Conservation (phyloP, 2,329 filamentous ascomycete genomes). For the Ascochyta lentis region DNA sequence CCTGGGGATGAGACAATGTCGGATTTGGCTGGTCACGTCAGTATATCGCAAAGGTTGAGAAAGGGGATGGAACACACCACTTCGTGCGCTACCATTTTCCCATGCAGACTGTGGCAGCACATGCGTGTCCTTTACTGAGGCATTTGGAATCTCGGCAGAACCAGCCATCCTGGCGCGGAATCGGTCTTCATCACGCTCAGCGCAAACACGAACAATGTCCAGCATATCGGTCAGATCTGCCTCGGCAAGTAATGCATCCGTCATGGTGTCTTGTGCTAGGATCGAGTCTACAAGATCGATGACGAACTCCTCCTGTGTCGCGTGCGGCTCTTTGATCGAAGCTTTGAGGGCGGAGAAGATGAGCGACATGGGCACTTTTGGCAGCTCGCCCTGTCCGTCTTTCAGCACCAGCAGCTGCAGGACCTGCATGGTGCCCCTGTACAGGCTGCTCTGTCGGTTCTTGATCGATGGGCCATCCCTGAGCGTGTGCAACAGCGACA, state of each 20-base stretch:
- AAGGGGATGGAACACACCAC: background rate
- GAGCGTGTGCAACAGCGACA: conserved; percentile 67
- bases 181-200: conserved; percentile 42
- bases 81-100: conserved; percentile 17
- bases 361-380: conserved; percentile 44
- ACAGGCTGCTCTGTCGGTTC: conserved; percentile 33
- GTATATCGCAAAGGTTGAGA: background rate
- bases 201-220: conserved; percentile 64
- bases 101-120: conserved; percentile 12
- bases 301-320: conserved; percentile 54
- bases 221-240: conserved; percentile 71
- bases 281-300: conserved; percentile 56
- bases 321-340: conserved; percentile 37
- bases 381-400: conserved; percentile 41
- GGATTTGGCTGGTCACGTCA: background rate
- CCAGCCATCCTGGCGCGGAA: conserved; percentile 21
- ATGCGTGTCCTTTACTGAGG: conserved; percentile 50
- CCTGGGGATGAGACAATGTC: conserved; percentile 18
- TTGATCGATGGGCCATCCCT: conserved; percentile 35
- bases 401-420: conserved; percentile 42
- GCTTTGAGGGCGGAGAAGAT: conserved; percentile 44
- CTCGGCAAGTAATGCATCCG: conserved; percentile 65
- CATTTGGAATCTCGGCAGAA: conserved; percentile 44
- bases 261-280: conserved; percentile 58
- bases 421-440: conserved; percentile 40